Base-by-base conservation (phyloP, 2,329 filamentous ascomycete genomes). In the Penicillium polonicum region DNA sequence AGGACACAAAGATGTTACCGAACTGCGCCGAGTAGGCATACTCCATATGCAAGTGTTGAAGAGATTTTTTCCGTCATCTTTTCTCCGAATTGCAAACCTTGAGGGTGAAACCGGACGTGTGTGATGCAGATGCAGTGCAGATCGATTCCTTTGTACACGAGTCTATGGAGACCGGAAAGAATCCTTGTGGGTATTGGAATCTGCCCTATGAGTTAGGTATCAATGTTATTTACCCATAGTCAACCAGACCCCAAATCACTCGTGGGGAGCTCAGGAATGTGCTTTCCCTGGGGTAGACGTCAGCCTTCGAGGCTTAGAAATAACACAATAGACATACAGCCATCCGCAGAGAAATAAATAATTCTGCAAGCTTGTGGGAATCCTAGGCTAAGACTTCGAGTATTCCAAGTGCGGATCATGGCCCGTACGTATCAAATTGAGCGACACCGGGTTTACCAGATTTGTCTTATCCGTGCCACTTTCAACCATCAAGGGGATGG, bases 71-170 rank as follows among this genome's bases (percentile, higher is more conserved):
- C 31, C 23, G 43, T 19, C 35, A n/a, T 7, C 2, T n/a, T 58
- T 41, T 48, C 42, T 29, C 29, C 35, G 10, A 39, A 49, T 27
- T 44, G n/a, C 5, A 23, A 15, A 38, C 35, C 23, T n/a, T 17
- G 13, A 43, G 39, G 25, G 36, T 46, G 27, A 57, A 52, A 33
- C 46, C 45, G 38, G 27, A 42, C 57, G 42, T 52, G 36, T 41
- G 48, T 59, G 50, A 6, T 51, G 41, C 29, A 44, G 33, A 52
- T 59, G 55, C 49, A 51, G 48, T 60, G 60, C 35, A 61, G 64
- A 66, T 66, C 63, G 31, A 52, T 46, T 59, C 44, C 48, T 49
- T 56, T 52, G 54, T 55, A 57, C 58, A 63, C 57, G 59, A 58
- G 55, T 62, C 15, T 54, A 45, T 46, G 35, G 42, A 48, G 55